Evolutionary conservation across 371 early-diverging fungal genomes (phyloP), one percentile per base, ranked within the genome.

Genomic region (Mucor piriformis): DNA sequence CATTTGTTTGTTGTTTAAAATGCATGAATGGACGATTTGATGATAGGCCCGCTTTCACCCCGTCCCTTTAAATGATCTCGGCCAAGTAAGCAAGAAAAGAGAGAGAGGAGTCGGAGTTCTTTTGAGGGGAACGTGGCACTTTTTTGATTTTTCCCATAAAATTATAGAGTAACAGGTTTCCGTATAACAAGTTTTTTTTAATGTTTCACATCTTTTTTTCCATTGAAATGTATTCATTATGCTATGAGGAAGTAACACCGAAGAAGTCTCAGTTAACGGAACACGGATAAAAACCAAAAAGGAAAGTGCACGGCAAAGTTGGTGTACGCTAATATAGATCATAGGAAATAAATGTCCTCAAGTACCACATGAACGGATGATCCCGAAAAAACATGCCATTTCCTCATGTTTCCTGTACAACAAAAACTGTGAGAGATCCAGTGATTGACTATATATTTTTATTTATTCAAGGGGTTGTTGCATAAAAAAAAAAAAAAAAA

Each of bases 391-490:
- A 48, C 58, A 57, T 59, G 51, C 59, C 38, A 51, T 34, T 23
- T 51, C 59, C 59, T 50, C 51, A 59, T 59, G 59, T 59, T n/a
- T 34, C 42, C 29, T 44, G 59, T 59, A 59, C 51, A 50, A 59
- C 51, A 18, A 24, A 23, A 24, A n/a, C n/a, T 13, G 1, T n/a
- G 15, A 38, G n/a, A 15, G 51, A 35, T 21, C 37, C 23, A 50
- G 6, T 33, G 16, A 34, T 10, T 21, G 16, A 16, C 21, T n/a
- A 23, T 35, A 10, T 35, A 6, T 18, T 33, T 29, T 29, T 24
- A 18, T 34, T 20, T 15, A 16, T 6, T 29, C 29, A 33, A n/a
- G 51, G 23, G 51, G 21, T 15, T 34, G 25, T 40, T 24, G 29
- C 32, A 44, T 54, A 27, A 35, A 34, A 12, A 23, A 27, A 53